Evolutionary conservation across 2,329 filamentous ascomycete species (phyloP), one percentile per base, ranked within the genome.

Genomic region (Pezicula radicicola): DNA sequence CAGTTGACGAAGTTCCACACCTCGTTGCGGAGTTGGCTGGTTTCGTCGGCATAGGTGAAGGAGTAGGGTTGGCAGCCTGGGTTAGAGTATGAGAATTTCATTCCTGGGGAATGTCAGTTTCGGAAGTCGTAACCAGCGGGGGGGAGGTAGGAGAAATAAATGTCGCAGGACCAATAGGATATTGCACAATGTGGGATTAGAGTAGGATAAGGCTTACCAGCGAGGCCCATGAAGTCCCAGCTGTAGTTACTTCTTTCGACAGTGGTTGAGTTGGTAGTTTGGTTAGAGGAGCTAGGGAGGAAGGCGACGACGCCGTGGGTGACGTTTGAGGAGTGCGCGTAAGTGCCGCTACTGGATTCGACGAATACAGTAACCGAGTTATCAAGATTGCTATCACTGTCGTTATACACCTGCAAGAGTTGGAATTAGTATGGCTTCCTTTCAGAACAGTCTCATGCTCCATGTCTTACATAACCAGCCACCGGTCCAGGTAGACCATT

Each of bases 361-460:
- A 45, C 42, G 42, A 45, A 45, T 25, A 45, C 42, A 45, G 42
- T 45, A 45, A 45, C 42, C 42, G 42, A 45, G 42, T 45, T 45
- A n/a, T 25, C 42, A 45, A 45, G 42, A 45, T 45, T 45, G 42
- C 42, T 45, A 25, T 45, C 42, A n/a, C 42, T 45, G 42, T 21
- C n/a, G 42, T 45, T 45, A 45, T 45, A 21, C 8, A 45, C 42
- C 42, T 45, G 16, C 15, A 45, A 45, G 42, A 30, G 42, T 21
- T 30, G 9, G 42, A 45, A 45, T 45, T 45, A 45, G 42, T 45
- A 45, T 45, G 5, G 42, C 15, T 45, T 45, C 42, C 13, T 25
- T 21, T 45, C 19, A 45, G 42, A 45, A 30, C 12, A 45, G 42
- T 25, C 21, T 30, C 42, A 45, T 25, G 16, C 42, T 25, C 42